Evolutionary conservation across 352 stramenopile genomes (phyloP).

Genomic region (Globisporangium nodosum): DNA sequence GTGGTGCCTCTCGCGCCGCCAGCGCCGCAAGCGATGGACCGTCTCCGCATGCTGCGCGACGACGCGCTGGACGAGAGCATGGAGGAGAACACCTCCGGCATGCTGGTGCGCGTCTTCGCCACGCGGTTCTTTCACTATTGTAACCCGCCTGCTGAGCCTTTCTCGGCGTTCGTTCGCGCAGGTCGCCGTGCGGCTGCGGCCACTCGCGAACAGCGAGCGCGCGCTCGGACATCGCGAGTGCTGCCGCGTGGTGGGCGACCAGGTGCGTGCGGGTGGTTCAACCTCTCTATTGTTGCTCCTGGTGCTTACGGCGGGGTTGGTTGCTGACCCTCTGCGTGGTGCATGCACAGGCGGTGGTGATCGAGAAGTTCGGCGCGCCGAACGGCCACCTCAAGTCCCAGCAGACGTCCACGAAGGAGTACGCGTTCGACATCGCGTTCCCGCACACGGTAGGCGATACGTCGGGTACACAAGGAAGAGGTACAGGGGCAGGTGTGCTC

Average conservation of each 20-base stretch:
- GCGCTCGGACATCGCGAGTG: conserved; percentile 42
- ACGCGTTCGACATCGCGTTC: conserved; percentile 59
- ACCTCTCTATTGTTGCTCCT: neutral
- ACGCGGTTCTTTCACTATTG: no score
- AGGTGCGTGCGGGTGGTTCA: conserved; percentile 18
- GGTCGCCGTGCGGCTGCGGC: conserved; percentile 50
- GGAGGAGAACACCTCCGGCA: conserved; percentile 35
- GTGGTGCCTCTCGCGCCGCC: neutral
- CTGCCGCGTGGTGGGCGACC: conserved; percentile 46
- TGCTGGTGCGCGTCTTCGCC: conserved; percentile 24
- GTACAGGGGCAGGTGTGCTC: neutral
- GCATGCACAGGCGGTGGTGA: conserved; percentile 44
- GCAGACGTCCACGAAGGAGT: conserved; percentile 48
- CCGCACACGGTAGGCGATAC: conserved; percentile 17
- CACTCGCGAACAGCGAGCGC: conserved; percentile 35
- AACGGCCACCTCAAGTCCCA: conserved; percentile 49
- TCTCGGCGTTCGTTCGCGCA: conserved; percentile 6
- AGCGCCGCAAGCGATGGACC: neutral
- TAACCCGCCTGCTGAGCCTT: no score
- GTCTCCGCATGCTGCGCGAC: conserved; percentile 5
- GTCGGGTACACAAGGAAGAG: no score
- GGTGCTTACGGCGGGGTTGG: no score
- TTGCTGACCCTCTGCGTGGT: no score
- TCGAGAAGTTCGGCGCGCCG: conserved; percentile 45
- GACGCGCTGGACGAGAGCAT: conserved; percentile 24